These are phyloP conservation scores for Schizochytrium sp. DNA, from an alignment of 108 stramenopile genomes.

Conservation along the genomic window DNA sequence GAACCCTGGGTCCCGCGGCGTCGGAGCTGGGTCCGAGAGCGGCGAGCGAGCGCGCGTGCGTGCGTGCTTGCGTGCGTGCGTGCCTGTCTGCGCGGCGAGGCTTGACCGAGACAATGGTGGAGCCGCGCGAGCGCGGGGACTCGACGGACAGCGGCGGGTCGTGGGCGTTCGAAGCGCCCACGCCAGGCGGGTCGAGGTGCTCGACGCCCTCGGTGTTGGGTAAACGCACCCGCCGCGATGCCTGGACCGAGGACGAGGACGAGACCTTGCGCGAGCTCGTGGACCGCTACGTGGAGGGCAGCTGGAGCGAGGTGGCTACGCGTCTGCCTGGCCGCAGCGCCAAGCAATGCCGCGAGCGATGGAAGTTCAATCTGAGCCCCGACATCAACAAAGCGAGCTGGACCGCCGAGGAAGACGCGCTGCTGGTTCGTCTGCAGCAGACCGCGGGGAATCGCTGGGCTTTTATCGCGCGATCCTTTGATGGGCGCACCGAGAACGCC, in stretches of 20 bases:
- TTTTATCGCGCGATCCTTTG: constrained; percentile 14
- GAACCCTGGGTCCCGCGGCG: too few species aligned
- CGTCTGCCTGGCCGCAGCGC: constrained; percentile 30
- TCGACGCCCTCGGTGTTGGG: too few species aligned
- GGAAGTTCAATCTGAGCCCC: constrained; percentile 37
- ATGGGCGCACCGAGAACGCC: constrained; percentile 29
- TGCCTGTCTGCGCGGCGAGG: too few species aligned
- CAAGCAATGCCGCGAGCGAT: constrained; percentile 39
- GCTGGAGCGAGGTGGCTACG: constrained; percentile 24
- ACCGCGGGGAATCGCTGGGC: constrained; percentile 59
- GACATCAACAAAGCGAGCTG: constrained; percentile 21
- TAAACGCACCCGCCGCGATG: neutral
- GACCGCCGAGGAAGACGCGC: neutral
- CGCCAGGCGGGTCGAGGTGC: too few species aligned
- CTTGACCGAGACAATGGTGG: too few species aligned
- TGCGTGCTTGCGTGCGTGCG: too few species aligned
- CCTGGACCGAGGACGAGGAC: constrained; percentile 26
- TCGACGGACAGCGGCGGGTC: too few species aligned
- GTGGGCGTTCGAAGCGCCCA: too few species aligned
- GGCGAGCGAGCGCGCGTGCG: too few species aligned
- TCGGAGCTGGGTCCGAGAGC: too few species aligned
- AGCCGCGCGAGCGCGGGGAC: too few species aligned
- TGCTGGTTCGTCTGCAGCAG: neutral
- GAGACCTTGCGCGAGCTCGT: neutral
- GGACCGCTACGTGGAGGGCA: neutral